These are phyloP conservation scores for Sclerotinia nivalis DNA, from an alignment of 2,329 filamentous ascomycete genomes.

Conservation along the genomic window DNA sequence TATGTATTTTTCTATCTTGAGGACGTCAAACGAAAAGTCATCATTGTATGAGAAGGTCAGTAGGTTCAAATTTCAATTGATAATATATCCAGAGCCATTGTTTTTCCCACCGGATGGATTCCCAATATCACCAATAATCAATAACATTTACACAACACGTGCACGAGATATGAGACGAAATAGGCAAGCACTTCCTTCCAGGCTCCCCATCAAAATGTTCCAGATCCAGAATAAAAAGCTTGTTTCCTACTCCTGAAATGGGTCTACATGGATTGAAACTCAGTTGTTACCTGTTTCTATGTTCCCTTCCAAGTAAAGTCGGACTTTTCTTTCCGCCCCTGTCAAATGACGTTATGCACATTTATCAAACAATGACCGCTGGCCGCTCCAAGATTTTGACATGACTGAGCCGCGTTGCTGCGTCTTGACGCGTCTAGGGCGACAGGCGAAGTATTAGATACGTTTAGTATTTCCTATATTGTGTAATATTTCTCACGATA, in stretches of 20 bases:
- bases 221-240: neutral
- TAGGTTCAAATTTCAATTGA: neutral
- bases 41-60: neutral
- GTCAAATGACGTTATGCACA: conserved; percentile 12
- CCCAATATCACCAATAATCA: too few relatives aligned
- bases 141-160: neutral
- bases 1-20: neutral
- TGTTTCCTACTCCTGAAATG: neutral
- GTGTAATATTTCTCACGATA: neutral
- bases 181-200: neutral
- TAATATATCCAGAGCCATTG: neutral
- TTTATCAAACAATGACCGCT: neutral
- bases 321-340: neutral
- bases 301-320: neutral
- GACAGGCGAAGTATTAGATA: too few relatives aligned
- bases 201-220: neutral
- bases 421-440: neutral
- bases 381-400: neutral
- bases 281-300: neutral
- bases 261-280: neutral
- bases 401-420: neutral
- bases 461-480: too few relatives aligned
- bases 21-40: neutral
- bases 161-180: neutral
- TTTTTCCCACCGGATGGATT: neutral